Evolutionary conservation across 768 basidiomycete genomes (phyloP), one percentile per base, ranked within the genome.

Genomic region (Collybia nuda): DNA sequence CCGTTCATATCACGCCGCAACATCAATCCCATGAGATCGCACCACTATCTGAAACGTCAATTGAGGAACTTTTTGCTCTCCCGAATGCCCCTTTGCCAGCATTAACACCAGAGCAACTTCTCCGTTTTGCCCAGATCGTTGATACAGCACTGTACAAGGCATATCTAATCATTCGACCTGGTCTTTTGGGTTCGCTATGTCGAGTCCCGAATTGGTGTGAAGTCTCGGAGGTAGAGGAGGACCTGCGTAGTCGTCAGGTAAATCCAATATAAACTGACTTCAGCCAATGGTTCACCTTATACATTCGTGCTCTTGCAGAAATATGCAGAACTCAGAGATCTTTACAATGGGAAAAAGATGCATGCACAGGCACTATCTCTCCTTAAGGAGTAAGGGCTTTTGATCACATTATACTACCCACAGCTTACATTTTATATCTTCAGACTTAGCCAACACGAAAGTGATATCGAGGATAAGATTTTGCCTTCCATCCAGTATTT

Each of bases 141-240:
- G 93, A 98, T 60, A 98, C 97, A 1, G 95, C 91, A 7, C 70
- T 98, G 56, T 94, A 98, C 69, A 96, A 97, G 69, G 85, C 88
- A 2, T 97, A 96, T 66, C 71, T 98, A 18, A 77, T 91, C 18
- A 86, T 88, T 37, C 76, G 88, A 39, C 93, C 96, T 0, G 80
- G 78, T 11, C 70, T 99, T 50, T 71, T 98, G 8, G 93, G 91
- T 0, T 84, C 91, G 24, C 67, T 98, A 44, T 98, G 96, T 67
- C 80, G 96, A 38, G 73, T 96, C 21, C 82, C 91, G 2, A 98
- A 97, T 67, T 99, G 94, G 93, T 98, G 96, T 67, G 97, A 98
- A 62, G 94, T 98, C 1, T 84, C 84, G 4, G 90, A 95, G 60
- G 91, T 95, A 1, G 94, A 99, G 64, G 93, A 90, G 62, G 81